These are phyloP conservation scores for Hirsutella thompsonii DNA, from an alignment of 2,329 filamentous ascomycete species.

Conservation along the genomic window DNA sequence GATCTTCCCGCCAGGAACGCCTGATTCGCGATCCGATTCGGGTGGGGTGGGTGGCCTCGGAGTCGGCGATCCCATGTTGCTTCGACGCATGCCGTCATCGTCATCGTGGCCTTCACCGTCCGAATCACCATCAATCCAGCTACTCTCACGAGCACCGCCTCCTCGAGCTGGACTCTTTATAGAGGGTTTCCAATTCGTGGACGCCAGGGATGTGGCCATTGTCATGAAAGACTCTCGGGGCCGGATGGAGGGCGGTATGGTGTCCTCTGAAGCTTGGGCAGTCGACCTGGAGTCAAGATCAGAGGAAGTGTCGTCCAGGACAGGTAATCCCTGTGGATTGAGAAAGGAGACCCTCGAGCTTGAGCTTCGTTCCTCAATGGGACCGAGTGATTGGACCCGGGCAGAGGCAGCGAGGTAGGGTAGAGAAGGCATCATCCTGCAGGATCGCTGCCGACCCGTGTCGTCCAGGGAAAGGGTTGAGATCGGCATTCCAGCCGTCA, in stretches of 20 bases:
- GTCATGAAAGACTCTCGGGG: slow-evolving; percentile 22
- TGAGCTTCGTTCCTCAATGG: slow-evolving; percentile 23
- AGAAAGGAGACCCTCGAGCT: slow-evolving; percentile 23
- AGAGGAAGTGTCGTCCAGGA: slow-evolving; percentile 14
- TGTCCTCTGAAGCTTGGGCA: slow-evolving; percentile 17
- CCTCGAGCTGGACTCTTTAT: slow-evolving; percentile 11
- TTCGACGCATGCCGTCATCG: slow-evolving; percentile 6
- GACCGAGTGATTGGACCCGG: slow-evolving; percentile 16
- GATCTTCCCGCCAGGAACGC: not conserved
- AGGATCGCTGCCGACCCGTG: slow-evolving; percentile 6
- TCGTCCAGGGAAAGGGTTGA: slow-evolving; percentile 20
- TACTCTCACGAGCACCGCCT: slow-evolving; percentile 13
- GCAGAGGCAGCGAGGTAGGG: slow-evolving; percentile 17
- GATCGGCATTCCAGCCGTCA: slow-evolving; percentile 37
- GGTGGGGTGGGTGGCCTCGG: slow-evolving; percentile 18
- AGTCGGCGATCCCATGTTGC: slow-evolving; percentile 9
- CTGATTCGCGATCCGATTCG: slow-evolving; percentile 6
- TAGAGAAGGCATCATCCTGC: slow-evolving; percentile 8
- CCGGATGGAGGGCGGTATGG: slow-evolving; percentile 19
- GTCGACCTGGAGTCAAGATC: slow-evolving; percentile 19
- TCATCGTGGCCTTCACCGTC: slow-evolving; percentile 14
- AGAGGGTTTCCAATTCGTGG: slow-evolving; percentile 14
- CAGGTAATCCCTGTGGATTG: slow-evolving; percentile 8
- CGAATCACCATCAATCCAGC: slow-evolving; percentile 25
- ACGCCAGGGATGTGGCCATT: slow-evolving; percentile 21